These are phyloP conservation scores for Solanum bulbocastanum DNA, from an alignment of 257 asterid genomes.

Conservation along the genomic window DNA sequence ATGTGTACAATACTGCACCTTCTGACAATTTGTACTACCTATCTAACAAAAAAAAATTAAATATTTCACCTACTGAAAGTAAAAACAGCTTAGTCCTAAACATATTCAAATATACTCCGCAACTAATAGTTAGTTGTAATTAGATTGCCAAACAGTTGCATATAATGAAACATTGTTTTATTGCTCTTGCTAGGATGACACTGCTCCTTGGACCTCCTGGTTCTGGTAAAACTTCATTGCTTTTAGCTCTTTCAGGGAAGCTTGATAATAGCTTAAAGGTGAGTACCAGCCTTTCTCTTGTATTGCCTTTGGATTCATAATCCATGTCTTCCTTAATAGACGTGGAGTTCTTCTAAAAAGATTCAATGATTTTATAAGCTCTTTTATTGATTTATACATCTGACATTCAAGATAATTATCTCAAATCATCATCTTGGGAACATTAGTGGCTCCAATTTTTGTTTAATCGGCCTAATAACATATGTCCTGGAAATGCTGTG, in stretches of 20 bases:
- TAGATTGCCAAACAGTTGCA: not conserved
- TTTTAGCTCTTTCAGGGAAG: constrained; percentile 77
- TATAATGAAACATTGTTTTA: not conserved
- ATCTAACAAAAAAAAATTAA: not conserved
- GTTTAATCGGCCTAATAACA: not conserved
- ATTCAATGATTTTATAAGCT: not conserved
- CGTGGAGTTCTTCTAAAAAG: not conserved
- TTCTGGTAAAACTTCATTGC: constrained; percentile 81
- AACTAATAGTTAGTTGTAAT: not conserved
- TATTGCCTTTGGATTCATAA: not conserved
- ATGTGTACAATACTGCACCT: not conserved
- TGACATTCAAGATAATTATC: not conserved
- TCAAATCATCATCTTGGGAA: not conserved
- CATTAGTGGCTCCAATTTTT: not conserved
- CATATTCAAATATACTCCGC: not conserved
- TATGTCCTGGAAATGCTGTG: not conserved
- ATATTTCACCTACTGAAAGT: not conserved
- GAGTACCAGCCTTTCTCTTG: constrained; percentile 7
- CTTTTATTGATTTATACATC: not conserved
- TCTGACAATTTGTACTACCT: not conserved
- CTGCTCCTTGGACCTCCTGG: constrained; percentile 92
- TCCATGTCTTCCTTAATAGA: not conserved
- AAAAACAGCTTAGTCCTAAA: not conserved
- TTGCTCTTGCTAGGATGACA: constrained; percentile 54
- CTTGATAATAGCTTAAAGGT: constrained; percentile 63